These are phyloP conservation scores for Trametes cingulata DNA, from an alignment of 768 basidiomycete genomes.

Conservation along the genomic window DNA sequence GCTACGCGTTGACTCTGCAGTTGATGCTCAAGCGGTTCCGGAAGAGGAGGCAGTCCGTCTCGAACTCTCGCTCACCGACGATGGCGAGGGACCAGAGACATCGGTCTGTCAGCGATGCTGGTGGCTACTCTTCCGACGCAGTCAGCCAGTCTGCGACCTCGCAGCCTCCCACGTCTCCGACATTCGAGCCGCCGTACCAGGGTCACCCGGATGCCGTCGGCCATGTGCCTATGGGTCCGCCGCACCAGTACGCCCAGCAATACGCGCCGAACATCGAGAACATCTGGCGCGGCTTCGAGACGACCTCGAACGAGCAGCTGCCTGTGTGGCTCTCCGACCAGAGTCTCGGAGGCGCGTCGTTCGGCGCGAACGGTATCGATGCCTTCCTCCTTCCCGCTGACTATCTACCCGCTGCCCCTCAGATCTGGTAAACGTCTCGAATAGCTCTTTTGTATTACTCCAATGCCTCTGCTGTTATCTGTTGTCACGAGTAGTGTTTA, in stretches of 20 bases:
- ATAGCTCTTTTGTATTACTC: neutral
- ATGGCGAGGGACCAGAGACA: slow-evolving; percentile 49
- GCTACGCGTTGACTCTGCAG: slow-evolving; percentile 88
- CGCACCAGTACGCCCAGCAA: slow-evolving; percentile 26
- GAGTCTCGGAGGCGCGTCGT: slow-evolving; percentile 71
- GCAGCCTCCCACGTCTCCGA: slow-evolving; percentile 52
- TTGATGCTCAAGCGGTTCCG: slow-evolving; percentile 82
- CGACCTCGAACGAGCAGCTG: slow-evolving; percentile 69
- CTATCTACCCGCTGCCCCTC: slow-evolving; percentile 68
- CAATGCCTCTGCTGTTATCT: neutral
- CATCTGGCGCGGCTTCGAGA: slow-evolving; percentile 77
- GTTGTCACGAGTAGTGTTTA: slow-evolving; percentile 13
- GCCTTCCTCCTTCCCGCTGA: slow-evolving; percentile 79
- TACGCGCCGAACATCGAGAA: slow-evolving; percentile 51
- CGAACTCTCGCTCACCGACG: slow-evolving; percentile 63
- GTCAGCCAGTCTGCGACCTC: slow-evolving; percentile 34
- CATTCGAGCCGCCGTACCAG: slow-evolving; percentile 49
- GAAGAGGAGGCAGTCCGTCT: slow-evolving; percentile 53
- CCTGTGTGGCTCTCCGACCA: slow-evolving; percentile 89
- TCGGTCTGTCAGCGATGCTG: slow-evolving; percentile 47
- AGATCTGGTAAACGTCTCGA: slow-evolving; percentile 61
- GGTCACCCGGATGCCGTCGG: slow-evolving; percentile 33
- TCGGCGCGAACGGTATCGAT: slow-evolving; percentile 82
- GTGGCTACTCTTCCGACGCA: slow-evolving; percentile 32
- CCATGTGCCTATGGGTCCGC: slow-evolving; percentile 34